Conservation (phyloP, 1,284 basidiomycete species). For the Cryptococcus neoformans region DNA sequence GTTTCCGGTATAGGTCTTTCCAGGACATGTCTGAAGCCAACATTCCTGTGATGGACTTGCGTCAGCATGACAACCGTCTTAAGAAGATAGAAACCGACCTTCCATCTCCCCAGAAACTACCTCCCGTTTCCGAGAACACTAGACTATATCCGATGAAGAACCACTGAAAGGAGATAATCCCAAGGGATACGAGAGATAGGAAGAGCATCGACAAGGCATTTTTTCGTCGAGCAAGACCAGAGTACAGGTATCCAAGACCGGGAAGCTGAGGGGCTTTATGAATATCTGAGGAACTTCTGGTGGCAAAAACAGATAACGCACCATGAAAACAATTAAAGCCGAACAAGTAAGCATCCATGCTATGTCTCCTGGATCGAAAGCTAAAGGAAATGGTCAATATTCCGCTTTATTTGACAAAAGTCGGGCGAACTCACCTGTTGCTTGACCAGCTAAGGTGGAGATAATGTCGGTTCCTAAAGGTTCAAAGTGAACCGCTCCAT, state of each 20-base stretch:
- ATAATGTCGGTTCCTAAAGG: constrained; percentile 31
- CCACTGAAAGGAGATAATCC: constrained; percentile 77
- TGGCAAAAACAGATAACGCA: constrained; percentile 12
- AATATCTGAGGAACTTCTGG: not conserved
- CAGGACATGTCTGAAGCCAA: constrained; percentile 64
- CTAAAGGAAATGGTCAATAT: constrained; percentile 10
- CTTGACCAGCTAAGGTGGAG: constrained; percentile 20
- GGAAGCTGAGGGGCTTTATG: constrained; percentile 52
- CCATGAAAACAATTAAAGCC: constrained; percentile 65
- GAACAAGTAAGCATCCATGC: constrained; percentile 77
- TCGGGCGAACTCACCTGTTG: constrained; percentile 9
- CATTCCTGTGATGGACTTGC: constrained; percentile 36
- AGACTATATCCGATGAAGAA: constrained; percentile 82
- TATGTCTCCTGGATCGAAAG: constrained; percentile 74
- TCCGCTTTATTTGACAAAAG: not conserved
- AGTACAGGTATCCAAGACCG: constrained; percentile 75
- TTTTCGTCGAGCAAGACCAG: constrained; percentile 72
- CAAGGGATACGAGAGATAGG: constrained; percentile 63
- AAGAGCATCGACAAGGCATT: constrained; percentile 55
- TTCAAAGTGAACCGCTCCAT: constrained; percentile 24
- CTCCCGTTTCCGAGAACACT: constrained; percentile 69
- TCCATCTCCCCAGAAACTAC: constrained; percentile 62
- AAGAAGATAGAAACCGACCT: constrained; percentile 19
- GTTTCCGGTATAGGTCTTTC: constrained; percentile 68
- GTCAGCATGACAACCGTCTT: not conserved